phyloP scores from a whole-genome alignment of 176 grass and related monocot genomes.

The Secale cereale region DNA sequence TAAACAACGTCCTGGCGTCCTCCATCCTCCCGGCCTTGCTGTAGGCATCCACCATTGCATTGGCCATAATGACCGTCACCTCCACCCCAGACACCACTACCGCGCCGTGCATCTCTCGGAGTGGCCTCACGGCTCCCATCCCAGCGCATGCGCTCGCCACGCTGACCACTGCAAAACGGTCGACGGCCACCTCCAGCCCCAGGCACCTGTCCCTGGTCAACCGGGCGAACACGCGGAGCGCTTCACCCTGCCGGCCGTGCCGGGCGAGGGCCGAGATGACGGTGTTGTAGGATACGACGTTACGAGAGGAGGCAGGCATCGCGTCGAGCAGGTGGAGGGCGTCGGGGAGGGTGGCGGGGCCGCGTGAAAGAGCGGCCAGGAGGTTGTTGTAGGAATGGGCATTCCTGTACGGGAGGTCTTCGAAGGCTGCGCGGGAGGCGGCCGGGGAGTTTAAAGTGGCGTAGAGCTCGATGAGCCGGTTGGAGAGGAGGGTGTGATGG shows the following conservation, averaged over 20 bases:
- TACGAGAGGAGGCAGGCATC: constrained; percentile 31
- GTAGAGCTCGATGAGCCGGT: constrained; percentile 57
- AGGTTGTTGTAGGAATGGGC: constrained; percentile 58
- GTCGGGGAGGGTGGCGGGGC: constrained; percentile 4
- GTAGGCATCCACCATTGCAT: constrained; percentile 69
- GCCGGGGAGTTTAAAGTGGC: constrained; percentile 19
- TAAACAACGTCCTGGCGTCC: constrained; percentile 35
- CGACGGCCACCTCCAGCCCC: constrained; percentile 19
- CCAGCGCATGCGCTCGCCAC: constrained; percentile 33
- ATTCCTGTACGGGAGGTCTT: constrained; percentile 51
- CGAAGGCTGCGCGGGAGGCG: constrained; percentile 24
- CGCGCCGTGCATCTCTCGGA: constrained; percentile 43
- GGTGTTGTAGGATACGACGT: constrained; percentile 63
- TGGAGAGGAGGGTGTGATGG: constrained; percentile 59
- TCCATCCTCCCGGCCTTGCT: constrained; percentile 48
- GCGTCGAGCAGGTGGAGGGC: constrained; percentile 44
- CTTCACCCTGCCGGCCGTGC: constrained; percentile 15
- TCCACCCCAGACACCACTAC: constrained; percentile 44
- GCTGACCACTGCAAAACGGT: constrained; percentile 55
- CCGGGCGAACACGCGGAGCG: constrained; percentile 29
- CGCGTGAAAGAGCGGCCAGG: constrained; percentile 22
- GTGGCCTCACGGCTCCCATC: constrained; percentile 24
- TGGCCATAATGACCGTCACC: constrained; percentile 53
- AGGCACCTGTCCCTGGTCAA: constrained; percentile 39
- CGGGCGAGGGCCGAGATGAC: constrained; percentile 50